Percentiles rank a stretch among this genome's conserved stretches.
Conservation (phyloP, 1,284 basidiomycete genomes). For the Schizophyllum commune region DNA sequence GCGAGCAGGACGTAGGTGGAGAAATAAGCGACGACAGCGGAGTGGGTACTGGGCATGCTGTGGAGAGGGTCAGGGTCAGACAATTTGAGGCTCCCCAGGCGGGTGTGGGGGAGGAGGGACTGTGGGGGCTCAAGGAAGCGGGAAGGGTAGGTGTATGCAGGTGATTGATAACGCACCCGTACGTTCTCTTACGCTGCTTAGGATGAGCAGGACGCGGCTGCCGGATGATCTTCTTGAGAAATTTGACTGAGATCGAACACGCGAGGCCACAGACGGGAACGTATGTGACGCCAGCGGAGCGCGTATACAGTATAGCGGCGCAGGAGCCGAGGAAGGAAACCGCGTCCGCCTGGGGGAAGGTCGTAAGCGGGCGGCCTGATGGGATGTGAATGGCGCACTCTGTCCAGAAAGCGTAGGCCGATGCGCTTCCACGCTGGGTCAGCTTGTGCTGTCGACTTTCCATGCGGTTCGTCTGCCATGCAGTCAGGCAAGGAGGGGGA, state of each 20-base stretch:
- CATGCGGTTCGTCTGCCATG: neutral
- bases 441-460: neutral
- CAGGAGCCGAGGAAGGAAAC: slow-evolving; percentile 46
- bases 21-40: slow-evolving; percentile 68
- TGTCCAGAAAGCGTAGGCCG: slow-evolving; percentile 6
- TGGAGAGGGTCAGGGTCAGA: neutral
- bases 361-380: neutral
- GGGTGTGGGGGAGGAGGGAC: too few relatives aligned
- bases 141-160: too few relatives aligned
- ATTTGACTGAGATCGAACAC: slow-evolving; percentile 60
- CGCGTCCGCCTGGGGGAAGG: slow-evolving; percentile 26
- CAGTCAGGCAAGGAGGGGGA: neutral
- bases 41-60: slow-evolving; percentile 89
- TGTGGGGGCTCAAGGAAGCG: too few relatives aligned
- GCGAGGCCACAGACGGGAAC: slow-evolving; percentile 58
- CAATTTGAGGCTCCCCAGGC: neutral
- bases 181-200: slow-evolving; percentile 43
- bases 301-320: slow-evolving; percentile 56
- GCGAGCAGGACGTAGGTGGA: slow-evolving; percentile 61
- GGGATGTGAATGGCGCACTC: slow-evolving; percentile 1
- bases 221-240: slow-evolving; percentile 57
- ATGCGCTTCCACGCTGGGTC: neutral
- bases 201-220: slow-evolving; percentile 60
- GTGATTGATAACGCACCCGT: slow-evolving; percentile 63
- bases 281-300: slow-evolving; percentile 61